Conservation (phyloP, 192 early-diverging fungal genomes). For the Coemansia sp. region DNA sequence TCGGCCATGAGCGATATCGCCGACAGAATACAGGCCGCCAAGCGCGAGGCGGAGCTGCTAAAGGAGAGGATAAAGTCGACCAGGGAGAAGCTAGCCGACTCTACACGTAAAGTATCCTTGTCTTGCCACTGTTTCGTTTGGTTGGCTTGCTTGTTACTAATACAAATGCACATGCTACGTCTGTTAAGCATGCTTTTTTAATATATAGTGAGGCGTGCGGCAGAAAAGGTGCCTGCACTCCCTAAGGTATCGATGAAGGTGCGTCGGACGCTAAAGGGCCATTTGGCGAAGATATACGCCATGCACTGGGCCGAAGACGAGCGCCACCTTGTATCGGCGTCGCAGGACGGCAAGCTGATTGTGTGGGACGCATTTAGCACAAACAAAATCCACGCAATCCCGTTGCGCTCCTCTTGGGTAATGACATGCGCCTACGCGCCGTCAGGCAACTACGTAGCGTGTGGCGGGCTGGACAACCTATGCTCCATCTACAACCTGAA, state of each 20-base stretch:
- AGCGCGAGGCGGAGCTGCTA: slow-evolving; percentile 92
- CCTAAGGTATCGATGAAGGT: slow-evolving; percentile 95
- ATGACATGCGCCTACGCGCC: slow-evolving; percentile 99
- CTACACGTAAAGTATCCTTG: slow-evolving; percentile 77
- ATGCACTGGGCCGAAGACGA: slow-evolving; percentile 99
- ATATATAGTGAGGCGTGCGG: slow-evolving; percentile 78
- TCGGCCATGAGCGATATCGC: slow-evolving; percentile 70
- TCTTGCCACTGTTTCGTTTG: neutral
- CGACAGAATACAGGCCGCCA: slow-evolving; percentile 86
- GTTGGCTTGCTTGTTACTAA: neutral
- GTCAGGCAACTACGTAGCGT: slow-evolving; percentile 97
- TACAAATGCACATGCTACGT: neutral
- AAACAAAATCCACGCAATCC: slow-evolving; percentile 99
- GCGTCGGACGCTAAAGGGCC: slow-evolving; percentile 95
- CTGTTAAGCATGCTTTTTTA: neutral
- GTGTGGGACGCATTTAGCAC: slow-evolving; percentile 99
- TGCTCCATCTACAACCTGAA: slow-evolving; percentile 99
- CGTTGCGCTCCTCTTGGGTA: slow-evolving; percentile 98
- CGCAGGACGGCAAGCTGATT: slow-evolving; percentile 99
- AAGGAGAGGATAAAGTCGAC: slow-evolving; percentile 97
- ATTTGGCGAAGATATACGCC: slow-evolving; percentile 98
- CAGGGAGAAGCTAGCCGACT: slow-evolving; percentile 93
- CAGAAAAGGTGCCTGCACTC: slow-evolving; percentile 83
- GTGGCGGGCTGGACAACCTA: slow-evolving; percentile 99
- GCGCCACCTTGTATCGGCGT: slow-evolving; percentile 95